Conservation (phyloP, 768 basidiomycete species). For the Pleurotus eryngii region DNA sequence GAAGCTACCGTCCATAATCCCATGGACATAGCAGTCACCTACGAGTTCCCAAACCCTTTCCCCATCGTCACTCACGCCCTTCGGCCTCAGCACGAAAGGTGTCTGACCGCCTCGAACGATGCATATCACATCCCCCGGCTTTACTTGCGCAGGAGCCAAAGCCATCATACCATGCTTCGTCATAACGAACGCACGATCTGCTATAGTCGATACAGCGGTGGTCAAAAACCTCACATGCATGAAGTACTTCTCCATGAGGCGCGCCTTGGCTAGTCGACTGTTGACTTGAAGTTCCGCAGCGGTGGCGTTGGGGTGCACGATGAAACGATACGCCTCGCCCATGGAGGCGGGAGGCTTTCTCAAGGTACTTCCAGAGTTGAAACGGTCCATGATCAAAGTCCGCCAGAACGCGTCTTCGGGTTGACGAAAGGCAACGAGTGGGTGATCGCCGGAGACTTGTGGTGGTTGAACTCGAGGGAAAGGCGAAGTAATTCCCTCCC, state of each 20-base stretch:
- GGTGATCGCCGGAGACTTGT: background rate
- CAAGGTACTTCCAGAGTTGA: background rate
- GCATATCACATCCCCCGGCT: background rate
- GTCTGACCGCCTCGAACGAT: background rate
- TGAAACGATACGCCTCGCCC: background rate
- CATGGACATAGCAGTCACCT: background rate
- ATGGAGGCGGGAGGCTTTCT: background rate
- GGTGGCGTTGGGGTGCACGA: background rate
- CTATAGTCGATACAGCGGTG: background rate
- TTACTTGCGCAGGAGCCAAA: background rate
- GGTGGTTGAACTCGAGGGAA: background rate
- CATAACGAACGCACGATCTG: background rate
- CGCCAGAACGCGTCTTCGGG: background rate
- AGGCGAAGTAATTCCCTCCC: background rate
- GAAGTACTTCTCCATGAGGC: no score
- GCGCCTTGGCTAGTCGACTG: background rate
- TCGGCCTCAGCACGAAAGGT: background rate
- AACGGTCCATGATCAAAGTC: background rate
- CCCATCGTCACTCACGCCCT: background rate
- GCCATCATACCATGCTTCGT: background rate
- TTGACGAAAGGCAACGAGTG: background rate
- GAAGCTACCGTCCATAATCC: constrained; percentile 1
- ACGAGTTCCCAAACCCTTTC: background rate
- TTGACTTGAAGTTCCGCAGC: background rate
- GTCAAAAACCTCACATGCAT: background rate